Evolutionary conservation across 2,329 filamentous ascomycete genomes (phyloP), one percentile per base, ranked within the genome.

Genomic region (Thielaviopsis cerberus): DNA sequence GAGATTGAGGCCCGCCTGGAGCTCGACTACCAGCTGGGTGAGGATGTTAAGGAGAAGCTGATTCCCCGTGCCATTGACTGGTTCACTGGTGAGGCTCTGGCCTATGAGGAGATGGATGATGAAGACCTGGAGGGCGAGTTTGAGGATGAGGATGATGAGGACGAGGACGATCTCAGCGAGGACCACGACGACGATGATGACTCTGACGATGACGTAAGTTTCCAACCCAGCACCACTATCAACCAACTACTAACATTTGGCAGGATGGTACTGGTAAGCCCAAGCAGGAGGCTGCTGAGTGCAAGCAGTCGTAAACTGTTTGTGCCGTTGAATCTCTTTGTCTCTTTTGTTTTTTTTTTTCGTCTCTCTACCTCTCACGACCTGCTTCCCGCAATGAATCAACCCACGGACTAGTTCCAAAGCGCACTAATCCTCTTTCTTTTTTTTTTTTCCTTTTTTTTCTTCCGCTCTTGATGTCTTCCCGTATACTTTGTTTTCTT

Each of bases 21-120:
- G 76, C 83, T 98, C 56, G 92, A 98, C 74, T 98, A 97, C 73
- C 91, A 97, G 74, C 83, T 98, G 51, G 92, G 92, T 64, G 92
- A 98, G 76, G 92, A 98, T 69, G 96, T 98, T 75, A 98, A 98
- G 77, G 92, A 98, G 80, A 98, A 98, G 77, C 80, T 98, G 64
- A 98, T 98, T 65, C 92, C 92, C 63, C 89, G 91, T 65, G 92
- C 94, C 59, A 92, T 98, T 66, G 92, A 98, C 74, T 98, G 92
- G 92, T 98, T 98, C 72, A 98, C 92, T 57, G 92, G 92, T 60
- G 92, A 98, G 75, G 92, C 92, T 64, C 83, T 98, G 63, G 90
- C 92, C 65, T 98, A 88, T 66, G 92, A 98, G 77, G 91, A 96
- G 70, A 73, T 95, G 61, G 86, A 91, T 45, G 81, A 80, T 54